Percentiles rank a stretch among this genome's conserved stretches.
These are phyloP conservation scores for Lipomyces sp. DNA, from an alignment of 805 yeast genomes.

Conservation along the genomic window DNA sequence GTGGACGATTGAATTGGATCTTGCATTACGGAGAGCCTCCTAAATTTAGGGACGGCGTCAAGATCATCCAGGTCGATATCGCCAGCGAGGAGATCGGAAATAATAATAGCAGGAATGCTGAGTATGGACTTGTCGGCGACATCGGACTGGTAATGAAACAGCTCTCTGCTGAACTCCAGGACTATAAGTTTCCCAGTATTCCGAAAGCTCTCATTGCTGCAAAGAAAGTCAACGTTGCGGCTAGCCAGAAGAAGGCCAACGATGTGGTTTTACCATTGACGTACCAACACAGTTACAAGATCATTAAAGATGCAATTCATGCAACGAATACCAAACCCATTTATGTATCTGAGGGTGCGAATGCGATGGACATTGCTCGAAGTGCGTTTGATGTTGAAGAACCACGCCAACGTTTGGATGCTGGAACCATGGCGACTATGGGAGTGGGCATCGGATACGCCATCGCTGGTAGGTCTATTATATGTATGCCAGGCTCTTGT, in stretches of 20 bases:
- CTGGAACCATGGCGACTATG: constrained; percentile 80
- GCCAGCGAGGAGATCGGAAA: constrained; percentile 59
- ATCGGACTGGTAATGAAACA: constrained; percentile 50
- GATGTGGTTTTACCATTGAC: constrained; percentile 45
- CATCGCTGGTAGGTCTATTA: constrained; percentile 50
- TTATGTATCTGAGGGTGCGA: constrained; percentile 72
- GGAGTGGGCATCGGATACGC: constrained; percentile 76
- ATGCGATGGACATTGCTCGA: constrained; percentile 74
- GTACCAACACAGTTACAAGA: constrained; percentile 61
- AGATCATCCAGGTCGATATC: constrained; percentile 62
- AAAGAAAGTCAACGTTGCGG: constrained; percentile 44
- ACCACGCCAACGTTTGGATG: constrained; percentile 65
- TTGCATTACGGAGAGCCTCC: constrained; percentile 68
- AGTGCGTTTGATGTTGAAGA: constrained; percentile 58
- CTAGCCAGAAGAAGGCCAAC: constrained; percentile 47
- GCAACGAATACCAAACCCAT: constrained; percentile 45
- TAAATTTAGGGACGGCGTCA: constrained; percentile 53
- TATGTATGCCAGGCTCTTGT: background rate
- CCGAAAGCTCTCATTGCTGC: constrained; percentile 41
- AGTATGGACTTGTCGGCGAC: constrained; percentile 62
- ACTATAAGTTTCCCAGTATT: constrained; percentile 48
- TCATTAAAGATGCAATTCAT: constrained; percentile 51
- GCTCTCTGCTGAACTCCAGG: constrained; percentile 44
- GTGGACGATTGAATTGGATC: constrained; percentile 76
- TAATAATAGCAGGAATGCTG: constrained; percentile 47